Percentiles rank a stretch among this genome's conserved stretches.
Conservation (phyloP, 805 yeast genomes). For the Kockiozyma suomiensis region DNA sequence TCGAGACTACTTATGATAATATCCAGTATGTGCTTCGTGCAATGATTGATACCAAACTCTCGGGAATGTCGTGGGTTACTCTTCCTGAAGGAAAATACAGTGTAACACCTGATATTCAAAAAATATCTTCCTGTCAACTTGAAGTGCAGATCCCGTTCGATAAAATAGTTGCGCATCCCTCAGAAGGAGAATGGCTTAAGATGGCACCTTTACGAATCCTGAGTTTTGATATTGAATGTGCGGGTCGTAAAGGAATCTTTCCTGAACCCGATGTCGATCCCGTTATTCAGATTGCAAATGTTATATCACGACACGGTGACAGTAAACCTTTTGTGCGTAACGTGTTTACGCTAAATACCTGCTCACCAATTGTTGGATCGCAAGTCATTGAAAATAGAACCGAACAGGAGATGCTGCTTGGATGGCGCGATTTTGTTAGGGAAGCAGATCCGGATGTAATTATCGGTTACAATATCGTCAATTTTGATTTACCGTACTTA, state of each 20-base stretch:
- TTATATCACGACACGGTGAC: conserved; percentile 71
- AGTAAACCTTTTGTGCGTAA: conserved; percentile 88
- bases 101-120: conserved; percentile 45
- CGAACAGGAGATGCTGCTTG: conserved; percentile 79
- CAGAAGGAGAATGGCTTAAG: conserved; percentile 92
- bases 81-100: conserved; percentile 74
- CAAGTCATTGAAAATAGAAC: conserved; percentile 74
- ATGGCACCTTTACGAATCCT: conserved; percentile 92
- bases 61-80: conserved; percentile 94
- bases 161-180: conserved; percentile 73
- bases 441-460: conserved; percentile 92
- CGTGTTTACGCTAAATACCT: conserved; percentile 89
- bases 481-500: conserved; percentile 92
- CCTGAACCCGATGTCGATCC: conserved; percentile 95
- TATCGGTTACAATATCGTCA: conserved; percentile 92
- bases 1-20: conserved; percentile 68
- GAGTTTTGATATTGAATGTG: conserved; percentile 97
- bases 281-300: conserved; percentile 96
- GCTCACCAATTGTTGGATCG: conserved; percentile 92
- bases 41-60: conserved; percentile 80
- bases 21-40: conserved; percentile 80
- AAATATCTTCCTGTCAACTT: conserved; percentile 78
- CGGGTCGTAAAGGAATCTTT: conserved; percentile 94
- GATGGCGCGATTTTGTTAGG: conserved; percentile 85
- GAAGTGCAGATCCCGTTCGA: conserved; percentile 73